phyloP scores from a whole-genome alignment of 2,329 filamentous ascomycete genomes.

The Purpureocillium lavendulum region DNA sequence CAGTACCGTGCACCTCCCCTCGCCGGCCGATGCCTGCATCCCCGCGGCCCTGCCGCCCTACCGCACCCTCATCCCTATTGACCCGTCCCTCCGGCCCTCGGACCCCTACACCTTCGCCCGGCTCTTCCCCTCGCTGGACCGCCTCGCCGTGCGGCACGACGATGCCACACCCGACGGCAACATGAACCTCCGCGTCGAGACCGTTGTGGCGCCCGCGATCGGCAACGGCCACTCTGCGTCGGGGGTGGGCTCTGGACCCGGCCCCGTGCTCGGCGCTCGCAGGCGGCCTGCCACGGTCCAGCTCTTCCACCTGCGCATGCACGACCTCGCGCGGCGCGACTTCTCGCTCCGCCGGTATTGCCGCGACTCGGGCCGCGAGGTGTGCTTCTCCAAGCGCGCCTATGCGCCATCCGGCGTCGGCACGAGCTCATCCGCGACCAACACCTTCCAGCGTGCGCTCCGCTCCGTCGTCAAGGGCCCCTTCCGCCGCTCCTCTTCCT shows the following conservation, averaged over 20 bases:
- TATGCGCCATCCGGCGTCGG: slow-evolving; percentile 26
- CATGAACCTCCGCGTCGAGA: slow-evolving; percentile 91
- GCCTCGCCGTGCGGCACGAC: slow-evolving; percentile 79
- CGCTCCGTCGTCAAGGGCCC: not conserved
- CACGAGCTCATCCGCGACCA: not conserved
- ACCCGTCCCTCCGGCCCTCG: slow-evolving; percentile 62
- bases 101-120: slow-evolving; percentile 75
- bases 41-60: slow-evolving; percentile 45
- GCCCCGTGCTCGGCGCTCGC: too few relatives aligned
- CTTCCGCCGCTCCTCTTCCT: slow-evolving; percentile 3
- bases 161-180: slow-evolving; percentile 86
- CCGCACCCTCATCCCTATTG: slow-evolving; percentile 48
- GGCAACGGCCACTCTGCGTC: slow-evolving; percentile 34
- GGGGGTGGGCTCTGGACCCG: too few relatives aligned
- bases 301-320: slow-evolving; percentile 92
- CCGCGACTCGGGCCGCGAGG: slow-evolving; percentile 84
- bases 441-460: too few relatives aligned
- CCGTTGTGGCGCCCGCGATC: slow-evolving; percentile 52
- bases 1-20: slow-evolving; percentile 9
- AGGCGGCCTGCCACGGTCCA: slow-evolving; percentile 44
- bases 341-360: slow-evolving; percentile 90
- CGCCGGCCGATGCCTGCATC: slow-evolving; percentile 25
- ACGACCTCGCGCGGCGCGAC: slow-evolving; percentile 76
- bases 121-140: slow-evolving; percentile 78
- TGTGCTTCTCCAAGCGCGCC: slow-evolving; percentile 75